Percentiles rank a stretch among this genome's conserved stretches.
Evolutionary conservation across 1,284 basidiomycete genomes (phyloP).

Genomic region (Trichosporon asahii): DNA sequence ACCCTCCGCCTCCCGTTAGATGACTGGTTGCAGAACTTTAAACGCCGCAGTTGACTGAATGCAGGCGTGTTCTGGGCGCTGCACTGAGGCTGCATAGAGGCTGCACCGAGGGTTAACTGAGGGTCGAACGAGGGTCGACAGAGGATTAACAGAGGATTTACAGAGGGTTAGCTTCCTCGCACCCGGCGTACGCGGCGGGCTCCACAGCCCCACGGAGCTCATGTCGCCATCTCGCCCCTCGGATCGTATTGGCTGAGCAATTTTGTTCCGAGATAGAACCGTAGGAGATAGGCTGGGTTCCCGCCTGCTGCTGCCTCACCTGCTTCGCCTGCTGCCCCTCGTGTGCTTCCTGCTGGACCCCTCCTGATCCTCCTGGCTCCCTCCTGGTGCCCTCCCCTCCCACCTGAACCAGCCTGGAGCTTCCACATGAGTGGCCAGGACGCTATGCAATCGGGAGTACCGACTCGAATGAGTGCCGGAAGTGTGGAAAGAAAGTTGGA

Average conservation of each 20-base stretch:
- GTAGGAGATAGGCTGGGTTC: neutral
- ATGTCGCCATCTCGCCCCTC: neutral
- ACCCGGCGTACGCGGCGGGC: neutral
- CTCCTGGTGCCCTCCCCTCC: too few species aligned
- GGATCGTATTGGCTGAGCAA: neutral
- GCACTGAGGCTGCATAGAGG: too few species aligned
- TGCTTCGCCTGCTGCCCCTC: neutral
- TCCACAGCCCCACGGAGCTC: conserved; percentile 1
- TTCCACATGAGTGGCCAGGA: neutral
- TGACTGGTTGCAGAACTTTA: neutral
- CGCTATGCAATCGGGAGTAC: neutral
- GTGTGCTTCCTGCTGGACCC: too few species aligned
- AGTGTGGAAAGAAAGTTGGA: neutral
- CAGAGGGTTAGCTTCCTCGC: too few species aligned
- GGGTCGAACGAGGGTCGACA: too few species aligned
- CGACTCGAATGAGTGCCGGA: neutral
- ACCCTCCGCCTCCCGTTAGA: too few species aligned
- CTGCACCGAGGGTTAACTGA: too few species aligned
- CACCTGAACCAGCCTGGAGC: too few species aligned
- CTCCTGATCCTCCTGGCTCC: too few species aligned
- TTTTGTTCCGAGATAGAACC: neutral
- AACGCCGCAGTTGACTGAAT: neutral
- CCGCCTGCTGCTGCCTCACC: too few species aligned
- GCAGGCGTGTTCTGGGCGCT: too few species aligned
- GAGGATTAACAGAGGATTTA: too few species aligned